These are phyloP conservation scores for Phialophora tarda DNA, from an alignment of 2,329 filamentous ascomycete species.

Conservation along the genomic window DNA sequence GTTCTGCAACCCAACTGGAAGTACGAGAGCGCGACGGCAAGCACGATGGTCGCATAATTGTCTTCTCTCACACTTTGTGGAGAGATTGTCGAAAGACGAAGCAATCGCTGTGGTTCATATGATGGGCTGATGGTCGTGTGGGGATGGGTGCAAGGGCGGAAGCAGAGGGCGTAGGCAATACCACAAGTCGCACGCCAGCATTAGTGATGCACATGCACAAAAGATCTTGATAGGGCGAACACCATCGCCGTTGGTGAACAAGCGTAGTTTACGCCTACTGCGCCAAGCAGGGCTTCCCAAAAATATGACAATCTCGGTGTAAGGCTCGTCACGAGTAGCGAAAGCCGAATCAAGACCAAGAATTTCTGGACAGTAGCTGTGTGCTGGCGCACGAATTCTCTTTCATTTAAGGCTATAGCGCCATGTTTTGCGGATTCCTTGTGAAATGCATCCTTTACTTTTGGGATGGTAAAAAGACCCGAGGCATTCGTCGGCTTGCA, in stretches of 20 bases:
- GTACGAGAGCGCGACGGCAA: constrained; percentile 97
- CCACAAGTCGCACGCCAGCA: neutral
- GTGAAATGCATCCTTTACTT: neutral
- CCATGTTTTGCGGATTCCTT: neutral
- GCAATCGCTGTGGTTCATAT: neutral
- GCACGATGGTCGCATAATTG: constrained; percentile 85
- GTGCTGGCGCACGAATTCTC: neutral
- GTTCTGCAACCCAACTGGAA: constrained; percentile 90
- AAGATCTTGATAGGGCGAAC: neutral
- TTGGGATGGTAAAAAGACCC: neutral
- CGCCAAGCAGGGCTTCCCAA: neutral
- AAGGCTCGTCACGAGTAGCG: neutral
- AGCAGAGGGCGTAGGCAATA: neutral
- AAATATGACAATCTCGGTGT: neutral
- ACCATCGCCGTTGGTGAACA: neutral
- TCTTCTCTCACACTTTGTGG: neutral
- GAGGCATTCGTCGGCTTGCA: neutral
- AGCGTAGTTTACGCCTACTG: neutral
- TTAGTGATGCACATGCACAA: neutral
- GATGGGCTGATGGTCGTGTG: neutral
- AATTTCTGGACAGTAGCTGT: neutral
- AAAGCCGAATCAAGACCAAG: neutral
- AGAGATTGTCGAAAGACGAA: neutral
- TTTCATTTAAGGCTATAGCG: neutral
- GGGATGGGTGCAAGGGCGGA: neutral